phyloP scores from a whole-genome alignment of 1,284 basidiomycete genomes.

The Cutaneotrichosporon spelunceum region DNA sequence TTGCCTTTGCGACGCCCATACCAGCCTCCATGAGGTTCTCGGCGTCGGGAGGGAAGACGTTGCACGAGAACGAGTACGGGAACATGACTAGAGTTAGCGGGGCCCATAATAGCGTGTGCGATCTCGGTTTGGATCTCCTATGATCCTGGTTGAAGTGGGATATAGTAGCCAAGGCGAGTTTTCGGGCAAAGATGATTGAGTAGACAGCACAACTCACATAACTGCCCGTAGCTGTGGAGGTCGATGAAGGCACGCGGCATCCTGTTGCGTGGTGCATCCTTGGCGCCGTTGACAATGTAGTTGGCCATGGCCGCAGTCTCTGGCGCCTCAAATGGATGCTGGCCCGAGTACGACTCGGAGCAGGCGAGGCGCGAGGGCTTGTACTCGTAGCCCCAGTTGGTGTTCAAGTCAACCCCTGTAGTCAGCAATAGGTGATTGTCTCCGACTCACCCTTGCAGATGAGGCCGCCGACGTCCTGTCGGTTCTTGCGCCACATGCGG shows the following conservation, averaged over 20 bases:
- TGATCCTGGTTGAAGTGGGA: neutral
- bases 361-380: constrained; percentile 51
- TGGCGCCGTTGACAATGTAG: constrained; percentile 58
- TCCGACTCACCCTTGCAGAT: constrained; percentile 49
- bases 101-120: neutral
- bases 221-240: constrained; percentile 77
- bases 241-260: constrained; percentile 63
- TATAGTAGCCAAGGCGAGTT: neutral
- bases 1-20: constrained; percentile 64
- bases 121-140: too few species aligned
- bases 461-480: constrained; percentile 55
- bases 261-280: constrained; percentile 2
- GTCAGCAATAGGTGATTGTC: constrained; percentile 8
- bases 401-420: constrained; percentile 77
- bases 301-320: constrained; percentile 73
- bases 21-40: constrained; percentile 78
- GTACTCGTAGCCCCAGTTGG: constrained; percentile 61
- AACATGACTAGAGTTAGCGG: constrained; percentile 53
- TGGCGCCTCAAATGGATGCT: constrained; percentile 66
- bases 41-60: constrained; percentile 64
- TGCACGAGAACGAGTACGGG: constrained; percentile 74
- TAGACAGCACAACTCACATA: constrained; percentile 57
- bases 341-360: constrained; percentile 69
- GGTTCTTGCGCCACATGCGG: constrained; percentile 80
- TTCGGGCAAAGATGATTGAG: too few species aligned